These are phyloP conservation scores for Perilla frutescens DNA, from an alignment of 257 asterid species.

Conservation along the genomic window DNA sequence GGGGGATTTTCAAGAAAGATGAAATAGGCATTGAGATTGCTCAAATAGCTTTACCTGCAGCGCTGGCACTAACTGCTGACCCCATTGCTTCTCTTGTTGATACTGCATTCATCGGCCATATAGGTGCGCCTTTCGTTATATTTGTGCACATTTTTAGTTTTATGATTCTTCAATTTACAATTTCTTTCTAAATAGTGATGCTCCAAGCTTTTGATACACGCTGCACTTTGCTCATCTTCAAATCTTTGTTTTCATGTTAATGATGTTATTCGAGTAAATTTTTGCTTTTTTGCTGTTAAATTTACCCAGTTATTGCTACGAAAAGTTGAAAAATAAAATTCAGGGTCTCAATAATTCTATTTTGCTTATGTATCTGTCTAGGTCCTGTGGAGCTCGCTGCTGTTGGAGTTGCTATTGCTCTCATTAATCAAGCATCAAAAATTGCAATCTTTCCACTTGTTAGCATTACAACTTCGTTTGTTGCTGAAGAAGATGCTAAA, in stretches of 20 bases:
- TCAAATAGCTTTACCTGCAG: slow-evolving; percentile 58
- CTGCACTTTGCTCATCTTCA: background rate
- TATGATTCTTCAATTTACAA: background rate
- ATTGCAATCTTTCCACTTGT: slow-evolving; percentile 68
- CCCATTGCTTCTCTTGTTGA: slow-evolving; percentile 64
- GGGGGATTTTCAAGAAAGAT: slow-evolving; percentile 54
- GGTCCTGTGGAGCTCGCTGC: slow-evolving; percentile 68
- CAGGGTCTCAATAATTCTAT: background rate
- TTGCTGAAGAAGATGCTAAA: slow-evolving; percentile 64
- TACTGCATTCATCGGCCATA: slow-evolving; percentile 65
- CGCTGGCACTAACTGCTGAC: slow-evolving; percentile 65
- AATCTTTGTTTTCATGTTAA: background rate
- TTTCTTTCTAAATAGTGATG: background rate
- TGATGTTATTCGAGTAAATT: too few relatives aligned
- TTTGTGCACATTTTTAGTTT: background rate
- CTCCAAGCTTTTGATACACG: background rate
- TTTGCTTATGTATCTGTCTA: slow-evolving; percentile 9
- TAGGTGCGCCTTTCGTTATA: slow-evolving; percentile 40
- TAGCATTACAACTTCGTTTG: slow-evolving; percentile 66
- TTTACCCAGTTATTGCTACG: too few relatives aligned
- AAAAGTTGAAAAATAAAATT: too few relatives aligned
- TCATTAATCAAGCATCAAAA: slow-evolving; percentile 64
- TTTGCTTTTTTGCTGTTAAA: too few relatives aligned
- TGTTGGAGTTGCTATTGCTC: slow-evolving; percentile 65
- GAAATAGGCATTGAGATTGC: slow-evolving; percentile 56